Percentiles rank a stretch among this genome's conserved stretches.
Conservation (phyloP, 345 rosid genomes). For the Hibiscus mutabilis region DNA sequence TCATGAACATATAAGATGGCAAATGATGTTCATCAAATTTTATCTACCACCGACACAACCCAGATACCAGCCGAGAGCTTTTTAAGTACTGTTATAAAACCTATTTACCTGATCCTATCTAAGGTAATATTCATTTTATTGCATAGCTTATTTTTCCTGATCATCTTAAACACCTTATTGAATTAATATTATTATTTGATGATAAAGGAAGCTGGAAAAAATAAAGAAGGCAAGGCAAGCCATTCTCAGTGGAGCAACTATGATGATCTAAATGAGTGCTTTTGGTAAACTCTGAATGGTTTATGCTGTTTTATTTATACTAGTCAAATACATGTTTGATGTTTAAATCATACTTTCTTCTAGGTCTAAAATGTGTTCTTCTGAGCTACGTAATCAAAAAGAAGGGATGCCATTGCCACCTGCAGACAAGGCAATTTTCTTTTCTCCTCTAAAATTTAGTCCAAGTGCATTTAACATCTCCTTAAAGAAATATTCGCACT, state of each 20-base stretch:
- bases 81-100: conserved; percentile 64
- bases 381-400: conserved; percentile 38
- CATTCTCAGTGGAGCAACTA: conserved; percentile 97
- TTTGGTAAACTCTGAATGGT: conserved; percentile 52
- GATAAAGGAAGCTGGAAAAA: conserved; percentile 74
- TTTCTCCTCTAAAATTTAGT: not conserved
- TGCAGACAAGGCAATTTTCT: conserved; percentile 34
- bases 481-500: not conserved
- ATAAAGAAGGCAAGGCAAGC: conserved; percentile 75
- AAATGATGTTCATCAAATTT: conserved; percentile 43
- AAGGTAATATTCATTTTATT: conserved; percentile 42
- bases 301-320: not conserved
- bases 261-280: conserved; percentile 95
- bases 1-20: conserved; percentile 63
- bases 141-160: not conserved
- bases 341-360: not conserved
- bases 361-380: conserved; percentile 83
- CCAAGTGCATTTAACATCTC: not conserved
- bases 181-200: conserved; percentile 16
- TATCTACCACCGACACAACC: conserved; percentile 34
- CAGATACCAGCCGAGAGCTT: conserved; percentile 62
- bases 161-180: not conserved
- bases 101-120: conserved; percentile 63
- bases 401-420: not conserved
- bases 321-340: conserved; percentile 1